Conservation (phyloP, 2,329 filamentous ascomycete genomes). For the Purpureocillium takamizusanense region DNA sequence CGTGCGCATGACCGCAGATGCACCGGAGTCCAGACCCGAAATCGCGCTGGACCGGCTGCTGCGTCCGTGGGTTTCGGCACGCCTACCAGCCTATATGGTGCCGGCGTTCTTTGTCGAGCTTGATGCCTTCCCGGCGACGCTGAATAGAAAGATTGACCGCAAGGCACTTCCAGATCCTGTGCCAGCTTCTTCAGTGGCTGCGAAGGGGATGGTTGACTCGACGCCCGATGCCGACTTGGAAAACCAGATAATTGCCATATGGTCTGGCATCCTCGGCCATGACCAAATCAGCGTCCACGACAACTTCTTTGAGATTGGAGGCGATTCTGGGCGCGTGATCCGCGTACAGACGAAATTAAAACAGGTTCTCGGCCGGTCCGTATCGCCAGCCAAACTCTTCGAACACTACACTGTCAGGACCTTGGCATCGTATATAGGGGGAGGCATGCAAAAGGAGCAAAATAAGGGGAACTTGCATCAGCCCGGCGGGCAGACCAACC, state of each 20-base stretch:
- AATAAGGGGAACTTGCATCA: too few species aligned
- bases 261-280: conserved; percentile 10
- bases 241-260: conserved; percentile 5
- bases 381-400: conserved; percentile 7
- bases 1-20: background rate
- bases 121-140: conserved; percentile 6
- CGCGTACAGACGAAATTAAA: conserved; percentile 8
- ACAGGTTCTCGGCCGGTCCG: conserved; percentile 2
- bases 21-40: too few species aligned
- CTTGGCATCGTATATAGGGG: conserved; percentile 5
- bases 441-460: too few species aligned
- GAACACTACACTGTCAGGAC: conserved; percentile 9
- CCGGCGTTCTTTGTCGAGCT: conserved; percentile 10
- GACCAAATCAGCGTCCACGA: conserved; percentile 7
- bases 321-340: conserved; percentile 10
- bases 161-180: conserved; percentile 8
- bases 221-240: conserved; percentile 6
- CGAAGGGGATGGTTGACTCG: too few species aligned
- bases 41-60: conserved; percentile 1
- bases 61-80: conserved; percentile 3
- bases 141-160: conserved; percentile 10
- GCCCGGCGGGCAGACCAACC: too few species aligned
- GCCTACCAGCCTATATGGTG: conserved; percentile 8
- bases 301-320: conserved; percentile 13
- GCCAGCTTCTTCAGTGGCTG: too few species aligned